Conservation (phyloP, 2,329 filamentous ascomycete species). For the Pseudopithomyces chartarum region DNA sequence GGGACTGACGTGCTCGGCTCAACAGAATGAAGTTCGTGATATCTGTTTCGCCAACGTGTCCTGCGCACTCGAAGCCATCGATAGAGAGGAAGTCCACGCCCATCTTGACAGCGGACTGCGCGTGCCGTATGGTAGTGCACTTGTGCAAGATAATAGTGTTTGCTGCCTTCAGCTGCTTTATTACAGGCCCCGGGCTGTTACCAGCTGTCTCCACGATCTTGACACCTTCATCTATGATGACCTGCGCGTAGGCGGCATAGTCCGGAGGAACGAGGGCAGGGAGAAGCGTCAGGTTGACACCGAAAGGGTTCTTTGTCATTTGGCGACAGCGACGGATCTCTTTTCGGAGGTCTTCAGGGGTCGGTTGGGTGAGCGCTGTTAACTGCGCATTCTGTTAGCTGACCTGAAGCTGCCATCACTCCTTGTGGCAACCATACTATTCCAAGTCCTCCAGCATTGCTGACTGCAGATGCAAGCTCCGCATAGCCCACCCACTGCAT, state of each 20-base stretch:
- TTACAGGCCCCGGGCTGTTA: slow-evolving; percentile 88
- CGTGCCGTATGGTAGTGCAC: slow-evolving; percentile 95
- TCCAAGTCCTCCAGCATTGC: slow-evolving; percentile 73
- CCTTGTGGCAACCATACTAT: slow-evolving; percentile 52
- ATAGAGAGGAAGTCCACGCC: slow-evolving; percentile 97
- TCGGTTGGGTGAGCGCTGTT: slow-evolving; percentile 89
- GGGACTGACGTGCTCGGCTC: slow-evolving; percentile 78
- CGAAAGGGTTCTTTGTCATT: slow-evolving; percentile 82
- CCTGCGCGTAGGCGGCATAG: slow-evolving; percentile 89
- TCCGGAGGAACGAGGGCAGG: slow-evolving; percentile 88
- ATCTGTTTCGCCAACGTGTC: slow-evolving; percentile 83
- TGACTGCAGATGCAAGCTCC: slow-evolving; percentile 74
- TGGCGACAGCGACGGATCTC: slow-evolving; percentile 87
- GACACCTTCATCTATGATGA: slow-evolving; percentile 91
- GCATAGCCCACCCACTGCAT: slow-evolving; percentile 89
- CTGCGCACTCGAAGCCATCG: slow-evolving; percentile 97
- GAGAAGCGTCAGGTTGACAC: slow-evolving; percentile 92
- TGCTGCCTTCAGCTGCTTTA: slow-evolving; percentile 82
- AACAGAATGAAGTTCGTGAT: slow-evolving; percentile 91
- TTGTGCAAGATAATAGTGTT: slow-evolving; percentile 88
- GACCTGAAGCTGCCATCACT: background rate
- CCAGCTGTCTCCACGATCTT: slow-evolving; percentile 91
- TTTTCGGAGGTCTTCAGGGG: slow-evolving; percentile 86
- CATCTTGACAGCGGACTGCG: slow-evolving; percentile 86
- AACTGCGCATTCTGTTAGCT: slow-evolving; percentile 50